Evolutionary conservation across 2,329 filamentous ascomycete species (phyloP).

Genomic region (Scedosporium minutisporum): DNA sequence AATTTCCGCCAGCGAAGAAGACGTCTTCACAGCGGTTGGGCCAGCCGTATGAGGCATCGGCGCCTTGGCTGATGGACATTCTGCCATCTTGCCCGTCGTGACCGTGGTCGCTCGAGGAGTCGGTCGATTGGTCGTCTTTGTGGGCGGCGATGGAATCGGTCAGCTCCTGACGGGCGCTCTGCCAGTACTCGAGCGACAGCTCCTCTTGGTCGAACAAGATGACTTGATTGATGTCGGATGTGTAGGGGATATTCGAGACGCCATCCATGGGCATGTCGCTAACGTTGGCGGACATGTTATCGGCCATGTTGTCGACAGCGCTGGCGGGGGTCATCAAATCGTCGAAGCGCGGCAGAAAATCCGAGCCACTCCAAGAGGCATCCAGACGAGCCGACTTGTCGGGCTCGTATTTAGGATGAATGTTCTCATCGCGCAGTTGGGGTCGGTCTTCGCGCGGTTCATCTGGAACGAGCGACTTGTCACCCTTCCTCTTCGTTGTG

Average conservation of each 20-base stretch:
- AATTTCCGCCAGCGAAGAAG: no score
- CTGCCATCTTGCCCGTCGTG: no score
- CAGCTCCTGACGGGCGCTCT: no score
- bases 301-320: neutral
- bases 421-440: neutral
- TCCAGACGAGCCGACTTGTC: neutral
- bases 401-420: neutral
- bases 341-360: neutral
- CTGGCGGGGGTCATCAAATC: neutral
- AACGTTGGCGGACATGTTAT: neutral
- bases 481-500: neutral
- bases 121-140: no score
- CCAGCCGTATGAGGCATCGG: no score
- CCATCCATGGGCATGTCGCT: neutral
- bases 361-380: neutral
- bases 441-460: neutral
- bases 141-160: no score
- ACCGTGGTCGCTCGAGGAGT: no score
- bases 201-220: no score
- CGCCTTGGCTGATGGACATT: no score
- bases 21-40: no score
- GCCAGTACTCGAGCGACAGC: no score
- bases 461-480: neutral
- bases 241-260: neutral
- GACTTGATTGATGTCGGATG: no score